Conservation (phyloP, 2,329 filamentous ascomycete genomes). For the Neurospora sp. region DNA sequence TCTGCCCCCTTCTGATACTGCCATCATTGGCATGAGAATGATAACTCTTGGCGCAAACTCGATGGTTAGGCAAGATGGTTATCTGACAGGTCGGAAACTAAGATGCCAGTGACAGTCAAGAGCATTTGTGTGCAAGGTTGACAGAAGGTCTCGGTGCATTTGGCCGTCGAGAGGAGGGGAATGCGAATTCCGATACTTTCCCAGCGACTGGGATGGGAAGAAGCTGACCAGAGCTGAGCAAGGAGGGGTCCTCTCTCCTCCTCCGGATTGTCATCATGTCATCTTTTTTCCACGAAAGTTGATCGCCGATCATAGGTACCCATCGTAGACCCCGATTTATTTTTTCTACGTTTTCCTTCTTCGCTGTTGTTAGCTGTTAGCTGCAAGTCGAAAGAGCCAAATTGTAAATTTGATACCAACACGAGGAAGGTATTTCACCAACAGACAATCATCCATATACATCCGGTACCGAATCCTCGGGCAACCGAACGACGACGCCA, state of each 20-base stretch:
- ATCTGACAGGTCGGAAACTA: background rate
- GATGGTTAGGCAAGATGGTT: background rate
- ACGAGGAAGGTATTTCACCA: background rate
- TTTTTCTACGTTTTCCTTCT: background rate
- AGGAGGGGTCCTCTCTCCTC: background rate
- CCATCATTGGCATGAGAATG: background rate
- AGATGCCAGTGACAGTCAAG: background rate
- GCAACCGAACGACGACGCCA: background rate
- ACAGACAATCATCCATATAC: background rate
- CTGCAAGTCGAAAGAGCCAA: background rate
- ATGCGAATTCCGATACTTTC: background rate
- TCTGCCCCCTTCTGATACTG: too few species aligned
- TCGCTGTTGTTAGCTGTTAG: background rate
- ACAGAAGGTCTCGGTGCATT: too few species aligned
- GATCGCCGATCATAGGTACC: background rate
- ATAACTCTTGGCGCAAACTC: background rate
- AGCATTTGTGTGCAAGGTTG: background rate
- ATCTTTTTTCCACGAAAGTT: background rate
- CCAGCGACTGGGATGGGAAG: background rate
- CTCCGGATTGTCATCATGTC: background rate
- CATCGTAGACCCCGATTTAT: background rate
- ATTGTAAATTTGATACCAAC: background rate
- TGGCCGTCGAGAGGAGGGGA: background rate
- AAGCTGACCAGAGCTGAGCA: background rate
- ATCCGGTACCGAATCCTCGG: background rate